Percentiles rank a stretch among this genome's conserved stretches.
phyloP scores from a whole-genome alignment of 148 eudicot species.

The Fagopyrum esculentum region DNA sequence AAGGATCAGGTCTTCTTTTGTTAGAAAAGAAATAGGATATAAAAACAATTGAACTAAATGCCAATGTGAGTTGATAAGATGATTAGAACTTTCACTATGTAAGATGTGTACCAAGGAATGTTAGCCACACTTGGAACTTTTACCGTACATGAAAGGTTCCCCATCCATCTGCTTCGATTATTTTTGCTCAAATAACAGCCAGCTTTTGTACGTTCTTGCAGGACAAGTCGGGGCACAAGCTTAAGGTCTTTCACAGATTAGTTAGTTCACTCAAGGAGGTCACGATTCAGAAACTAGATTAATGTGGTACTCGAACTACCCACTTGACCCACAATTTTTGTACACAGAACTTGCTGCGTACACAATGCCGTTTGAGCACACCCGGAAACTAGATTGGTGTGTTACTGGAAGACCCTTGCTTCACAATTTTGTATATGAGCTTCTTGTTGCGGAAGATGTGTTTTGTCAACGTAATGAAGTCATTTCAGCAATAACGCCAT shows the following conservation, averaged over 20 bases:
- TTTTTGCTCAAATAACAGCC: too few relatives aligned
- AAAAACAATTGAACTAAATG: not conserved
- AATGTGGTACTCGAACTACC: slow-evolving; percentile 12
- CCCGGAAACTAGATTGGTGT: slow-evolving; percentile 34
- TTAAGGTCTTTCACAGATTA: slow-evolving; percentile 74
- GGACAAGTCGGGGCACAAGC: slow-evolving; percentile 78
- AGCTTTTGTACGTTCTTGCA: slow-evolving; percentile 18
- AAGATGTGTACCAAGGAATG: too few relatives aligned
- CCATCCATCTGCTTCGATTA: too few relatives aligned
- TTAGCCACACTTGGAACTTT: too few relatives aligned
- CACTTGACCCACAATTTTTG: not conserved
- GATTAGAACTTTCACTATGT: too few relatives aligned
- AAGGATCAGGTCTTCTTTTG: too few relatives aligned
- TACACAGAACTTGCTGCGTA: too few relatives aligned
- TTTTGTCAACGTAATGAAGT: not conserved
- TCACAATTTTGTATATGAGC: not conserved
- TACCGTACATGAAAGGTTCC: too few relatives aligned
- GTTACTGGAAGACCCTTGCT: not conserved
- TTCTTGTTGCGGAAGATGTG: not conserved
- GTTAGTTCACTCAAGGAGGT: slow-evolving; percentile 70
- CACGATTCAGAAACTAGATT: slow-evolving; percentile 39
- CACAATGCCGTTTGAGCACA: too few relatives aligned
- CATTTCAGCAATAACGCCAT: not conserved
- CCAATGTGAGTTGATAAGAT: not conserved
- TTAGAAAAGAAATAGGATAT: not conserved